Conservation (phyloP, 140 eudicot genomes). For the Anethum foeniculum region DNA sequence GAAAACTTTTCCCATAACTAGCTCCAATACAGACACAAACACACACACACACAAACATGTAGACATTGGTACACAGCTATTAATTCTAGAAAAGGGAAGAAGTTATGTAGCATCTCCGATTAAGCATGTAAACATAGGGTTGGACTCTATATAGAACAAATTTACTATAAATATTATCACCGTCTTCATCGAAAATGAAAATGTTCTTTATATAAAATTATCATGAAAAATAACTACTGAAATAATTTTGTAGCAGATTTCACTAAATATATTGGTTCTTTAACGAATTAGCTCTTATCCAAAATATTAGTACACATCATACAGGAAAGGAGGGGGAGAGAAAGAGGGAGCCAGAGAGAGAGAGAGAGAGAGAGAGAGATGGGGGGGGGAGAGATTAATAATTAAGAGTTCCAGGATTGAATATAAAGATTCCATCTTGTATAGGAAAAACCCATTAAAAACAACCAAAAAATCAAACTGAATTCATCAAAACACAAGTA, state of each 20-base stretch:
- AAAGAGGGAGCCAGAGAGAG: too few species aligned
- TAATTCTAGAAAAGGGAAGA: not conserved
- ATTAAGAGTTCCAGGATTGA: not conserved
- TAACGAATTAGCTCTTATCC: not conserved
- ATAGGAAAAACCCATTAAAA: not conserved
- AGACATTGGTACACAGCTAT: not conserved
- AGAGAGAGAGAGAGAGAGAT: too few species aligned
- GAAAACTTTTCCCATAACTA: not conserved
- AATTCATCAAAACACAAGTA: not conserved
- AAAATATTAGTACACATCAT: too few species aligned
- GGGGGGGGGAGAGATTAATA: not conserved
- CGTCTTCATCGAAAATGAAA: too few species aligned
- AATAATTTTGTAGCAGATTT: not conserved
- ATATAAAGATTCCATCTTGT: not conserved
- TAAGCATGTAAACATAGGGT: not conserved
- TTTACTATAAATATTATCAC: too few species aligned
- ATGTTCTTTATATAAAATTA: not conserved
- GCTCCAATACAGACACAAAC: not conserved
- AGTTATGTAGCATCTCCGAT: not conserved
- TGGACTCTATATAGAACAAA: not conserved
- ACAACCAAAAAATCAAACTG: not conserved
- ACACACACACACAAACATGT: too few species aligned
- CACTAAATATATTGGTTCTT: too few species aligned
- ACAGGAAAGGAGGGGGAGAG: too few species aligned
- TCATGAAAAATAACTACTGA: too few species aligned